A percentile compares a stretch with the other conserved stretches of the same genome.
These are phyloP conservation scores for Stylosanthes scabra DNA, from an alignment of 331 rosid genomes.

Conservation along the genomic window DNA sequence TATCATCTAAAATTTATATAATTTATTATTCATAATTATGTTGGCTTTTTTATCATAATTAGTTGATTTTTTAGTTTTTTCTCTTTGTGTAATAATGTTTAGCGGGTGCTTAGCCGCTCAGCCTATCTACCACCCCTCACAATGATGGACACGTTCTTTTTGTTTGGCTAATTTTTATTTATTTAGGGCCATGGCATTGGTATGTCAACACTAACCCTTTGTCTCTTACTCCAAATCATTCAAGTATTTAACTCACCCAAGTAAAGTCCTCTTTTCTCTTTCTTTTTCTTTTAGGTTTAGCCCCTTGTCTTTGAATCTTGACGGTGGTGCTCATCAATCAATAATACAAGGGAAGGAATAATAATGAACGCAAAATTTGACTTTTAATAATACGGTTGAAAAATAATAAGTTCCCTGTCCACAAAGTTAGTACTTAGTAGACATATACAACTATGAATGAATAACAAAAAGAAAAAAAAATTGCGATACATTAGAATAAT, in stretches of 20 bases:
- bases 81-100: no score
- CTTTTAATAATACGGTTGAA: neutral
- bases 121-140: no score
- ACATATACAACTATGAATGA: no score
- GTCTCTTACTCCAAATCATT: neutral
- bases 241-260: neutral
- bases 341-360: neutral
- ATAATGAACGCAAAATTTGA: slow-evolving; percentile 8
- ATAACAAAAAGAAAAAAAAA: no score
- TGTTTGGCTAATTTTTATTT: no score
- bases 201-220: neutral
- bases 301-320: neutral
- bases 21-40: no score
- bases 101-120: no score
- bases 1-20: no score
- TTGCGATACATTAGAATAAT: no score
- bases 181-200: neutral
- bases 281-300: neutral
- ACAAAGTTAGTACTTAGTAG: no score
- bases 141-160: slow-evolving; percentile 11
- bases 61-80: no score
- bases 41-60: no score
- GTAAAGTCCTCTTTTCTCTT: neutral
- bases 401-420: neutral
- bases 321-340: neutral